phyloP scores from a whole-genome alignment of 106 monocot genomes.

The Hemerocallis citrina region DNA sequence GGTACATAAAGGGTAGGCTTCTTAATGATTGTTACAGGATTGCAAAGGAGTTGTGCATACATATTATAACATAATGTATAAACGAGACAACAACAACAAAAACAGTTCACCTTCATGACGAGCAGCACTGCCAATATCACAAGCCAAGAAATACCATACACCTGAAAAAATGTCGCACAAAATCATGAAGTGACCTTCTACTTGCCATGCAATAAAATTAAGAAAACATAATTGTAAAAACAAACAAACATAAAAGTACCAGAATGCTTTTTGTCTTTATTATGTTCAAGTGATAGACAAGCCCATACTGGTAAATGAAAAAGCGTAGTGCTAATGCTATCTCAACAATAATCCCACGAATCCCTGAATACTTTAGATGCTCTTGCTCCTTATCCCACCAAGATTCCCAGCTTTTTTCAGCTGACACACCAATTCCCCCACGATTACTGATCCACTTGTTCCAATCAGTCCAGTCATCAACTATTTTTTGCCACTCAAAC shows the following conservation, averaged over 20 bases:
- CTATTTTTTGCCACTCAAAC: conserved; percentile 97
- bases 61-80: no score
- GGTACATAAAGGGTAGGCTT: no score
- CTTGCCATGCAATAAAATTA: not conserved
- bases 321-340: conserved; percentile 63
- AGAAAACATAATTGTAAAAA: not conserved
- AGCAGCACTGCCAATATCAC: conserved; percentile 61
- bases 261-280: conserved; percentile 54
- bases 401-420: conserved; percentile 93
- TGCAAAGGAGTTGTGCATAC: no score
- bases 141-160: conserved; percentile 86
- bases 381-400: conserved; percentile 98
- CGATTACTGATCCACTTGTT: conserved; percentile 88
- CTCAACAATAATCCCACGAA: conserved; percentile 55
- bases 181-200: not conserved
- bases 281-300: conserved; percentile 82
- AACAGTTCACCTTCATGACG: conserved; percentile 92
- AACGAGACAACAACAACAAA: no score
- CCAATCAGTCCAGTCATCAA: conserved; percentile 97
- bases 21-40: no score
- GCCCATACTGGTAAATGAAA: conserved; percentile 94
- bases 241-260: conserved; percentile 28
- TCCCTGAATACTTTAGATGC: conserved; percentile 67
- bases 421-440: conserved; percentile 83
- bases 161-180: conserved; percentile 49